These are phyloP conservation scores for Camellia sinensis DNA, from an alignment of 148 eudicot species.

Conservation along the genomic window DNA sequence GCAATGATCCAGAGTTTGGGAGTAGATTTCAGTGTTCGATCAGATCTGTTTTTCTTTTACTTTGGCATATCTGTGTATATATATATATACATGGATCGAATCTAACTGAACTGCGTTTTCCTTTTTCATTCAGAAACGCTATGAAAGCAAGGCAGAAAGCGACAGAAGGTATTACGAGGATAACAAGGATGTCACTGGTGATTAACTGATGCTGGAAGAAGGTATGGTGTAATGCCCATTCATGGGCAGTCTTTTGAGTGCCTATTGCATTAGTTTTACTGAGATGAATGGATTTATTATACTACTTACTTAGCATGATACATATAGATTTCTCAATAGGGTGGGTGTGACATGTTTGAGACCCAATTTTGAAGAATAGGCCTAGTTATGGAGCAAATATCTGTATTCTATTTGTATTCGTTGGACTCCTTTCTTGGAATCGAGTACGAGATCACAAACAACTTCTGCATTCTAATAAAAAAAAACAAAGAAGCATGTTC, in stretches of 20 bases:
- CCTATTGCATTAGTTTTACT: not conserved
- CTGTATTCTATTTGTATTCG: not conserved
- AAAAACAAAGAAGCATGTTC: too few relatives aligned
- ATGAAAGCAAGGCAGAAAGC: conserved; percentile 79
- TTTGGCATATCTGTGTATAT: not conserved
- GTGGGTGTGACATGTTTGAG: not conserved
- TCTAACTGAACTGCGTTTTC: not conserved
- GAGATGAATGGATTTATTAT: not conserved
- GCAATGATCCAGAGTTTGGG: not conserved
- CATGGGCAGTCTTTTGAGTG: not conserved
- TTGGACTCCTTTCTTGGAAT: too few relatives aligned
- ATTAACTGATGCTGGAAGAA: conserved; percentile 26
- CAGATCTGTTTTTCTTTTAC: not conserved
- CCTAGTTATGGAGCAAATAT: not conserved
- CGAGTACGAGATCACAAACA: too few relatives aligned
- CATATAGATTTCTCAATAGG: not conserved
- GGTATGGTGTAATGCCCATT: not conserved
- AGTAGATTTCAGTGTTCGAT: not conserved
- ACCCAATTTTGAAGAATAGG: conserved; percentile 16
- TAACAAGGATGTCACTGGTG: conserved; percentile 63
- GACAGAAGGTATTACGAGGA: conserved; percentile 78
- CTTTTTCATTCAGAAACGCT: conserved; percentile 67
- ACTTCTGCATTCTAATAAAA: not conserved
- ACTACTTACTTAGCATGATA: too few relatives aligned
- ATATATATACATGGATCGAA: too few relatives aligned